phyloP scores from a whole-genome alignment of 768 basidiomycete species.

The Boletus rubescentipes region DNA sequence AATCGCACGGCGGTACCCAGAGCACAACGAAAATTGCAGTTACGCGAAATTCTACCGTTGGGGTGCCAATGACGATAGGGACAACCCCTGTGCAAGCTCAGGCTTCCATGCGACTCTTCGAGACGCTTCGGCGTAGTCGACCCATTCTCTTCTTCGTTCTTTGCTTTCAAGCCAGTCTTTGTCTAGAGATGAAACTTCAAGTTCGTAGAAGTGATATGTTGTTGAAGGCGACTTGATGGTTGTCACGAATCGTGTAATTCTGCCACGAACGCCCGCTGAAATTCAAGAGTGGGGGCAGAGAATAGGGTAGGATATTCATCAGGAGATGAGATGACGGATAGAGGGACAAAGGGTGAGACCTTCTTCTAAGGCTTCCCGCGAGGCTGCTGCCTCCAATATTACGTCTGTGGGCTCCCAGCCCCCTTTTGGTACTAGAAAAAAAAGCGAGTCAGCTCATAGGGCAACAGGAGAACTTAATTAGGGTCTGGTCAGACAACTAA shows the following conservation, averaged over 20 bases:
- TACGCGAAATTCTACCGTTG: constrained; percentile 39
- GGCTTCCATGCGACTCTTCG: constrained; percentile 77
- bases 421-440: constrained; percentile 78
- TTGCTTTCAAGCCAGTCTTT: constrained; percentile 78
- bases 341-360: constrained; percentile 85
- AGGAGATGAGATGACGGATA: constrained; percentile 72
- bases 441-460: constrained; percentile 4
- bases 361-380: constrained; percentile 93
- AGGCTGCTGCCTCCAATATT: constrained; percentile 82
- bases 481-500: neutral
- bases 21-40: constrained; percentile 3
- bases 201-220: constrained; percentile 89
- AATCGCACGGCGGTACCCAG: constrained; percentile 12
- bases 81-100: constrained; percentile 78
- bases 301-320: constrained; percentile 51
- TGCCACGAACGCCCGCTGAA: constrained; percentile 84
- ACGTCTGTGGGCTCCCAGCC: constrained; percentile 86
- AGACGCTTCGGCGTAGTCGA: constrained; percentile 81
- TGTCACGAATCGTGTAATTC: constrained; percentile 79
- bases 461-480: neutral
- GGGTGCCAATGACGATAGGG: constrained; percentile 68
- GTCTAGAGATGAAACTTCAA: constrained; percentile 77
- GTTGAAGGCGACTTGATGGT: constrained; percentile 77
- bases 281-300: constrained; percentile 30
- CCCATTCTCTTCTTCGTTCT: constrained; percentile 84